Conservation (phyloP, 169 alveolate species). For the Plasmodium yoelii region DNA sequence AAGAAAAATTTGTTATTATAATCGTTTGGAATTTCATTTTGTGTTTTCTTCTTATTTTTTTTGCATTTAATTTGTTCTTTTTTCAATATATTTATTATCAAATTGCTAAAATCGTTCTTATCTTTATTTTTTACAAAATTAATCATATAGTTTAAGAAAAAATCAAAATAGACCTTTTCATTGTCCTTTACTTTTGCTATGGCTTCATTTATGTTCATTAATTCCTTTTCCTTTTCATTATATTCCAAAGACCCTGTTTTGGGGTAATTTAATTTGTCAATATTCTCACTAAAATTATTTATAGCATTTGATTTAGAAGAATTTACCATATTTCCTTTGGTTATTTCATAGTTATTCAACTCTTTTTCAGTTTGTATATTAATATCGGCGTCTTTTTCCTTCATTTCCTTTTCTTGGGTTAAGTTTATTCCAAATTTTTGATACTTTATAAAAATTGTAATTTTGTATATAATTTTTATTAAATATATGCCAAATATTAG, state of each 20-base stretch:
- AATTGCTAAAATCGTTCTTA: slow-evolving; percentile 28
- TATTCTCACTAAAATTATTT: too few species aligned
- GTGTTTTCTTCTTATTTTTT: slow-evolving; percentile 5
- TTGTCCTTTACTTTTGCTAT: slow-evolving; percentile 6
- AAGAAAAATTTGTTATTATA: neutral
- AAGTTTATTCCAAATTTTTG: neutral
- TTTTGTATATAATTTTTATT: slow-evolving; percentile 20
- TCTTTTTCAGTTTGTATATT: neutral
- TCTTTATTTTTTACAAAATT: slow-evolving; percentile 50
- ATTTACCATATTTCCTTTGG: too few species aligned
- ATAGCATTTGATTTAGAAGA: too few species aligned
- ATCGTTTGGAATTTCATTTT: neutral
- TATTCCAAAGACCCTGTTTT: neutral
- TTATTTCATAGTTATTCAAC: neutral
- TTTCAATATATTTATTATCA: slow-evolving; percentile 26
- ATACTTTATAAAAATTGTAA: slow-evolving; percentile 17
- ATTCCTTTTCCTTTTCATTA: neutral
- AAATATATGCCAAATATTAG: slow-evolving; percentile 35
- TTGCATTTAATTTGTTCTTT: neutral
- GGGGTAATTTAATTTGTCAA: too few species aligned
- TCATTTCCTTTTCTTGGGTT: slow-evolving; percentile 5
- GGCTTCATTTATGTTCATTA: slow-evolving; percentile 22
- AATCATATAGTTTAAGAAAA: slow-evolving; percentile 23
- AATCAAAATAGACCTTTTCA: slow-evolving; percentile 34
- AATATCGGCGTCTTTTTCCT: neutral